A percentile compares a stretch with the other conserved stretches of the same genome.
Conservation (phyloP, 345 rosid species). For the Aurinia saxatilis region DNA sequence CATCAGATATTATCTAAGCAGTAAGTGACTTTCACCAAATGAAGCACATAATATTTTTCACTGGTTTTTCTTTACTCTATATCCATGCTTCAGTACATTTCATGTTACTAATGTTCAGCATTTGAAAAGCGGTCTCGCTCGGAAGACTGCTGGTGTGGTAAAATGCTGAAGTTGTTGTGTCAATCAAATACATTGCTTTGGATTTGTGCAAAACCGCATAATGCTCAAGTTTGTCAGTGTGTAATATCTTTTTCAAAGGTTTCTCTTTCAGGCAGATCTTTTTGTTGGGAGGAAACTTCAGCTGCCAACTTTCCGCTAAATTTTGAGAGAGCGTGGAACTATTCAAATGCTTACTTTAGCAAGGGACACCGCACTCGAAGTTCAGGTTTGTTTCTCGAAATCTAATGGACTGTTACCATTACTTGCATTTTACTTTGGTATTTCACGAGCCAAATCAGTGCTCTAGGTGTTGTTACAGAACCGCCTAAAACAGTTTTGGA, state of each 20-base stretch:
- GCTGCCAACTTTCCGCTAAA: conserved; percentile 83
- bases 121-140: conserved; percentile 49
- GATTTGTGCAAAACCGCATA: conserved; percentile 50
- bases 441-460: conserved; percentile 11
- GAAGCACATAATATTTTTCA: not conserved
- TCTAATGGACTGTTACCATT: not conserved
- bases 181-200: conserved; percentile 49
- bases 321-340: conserved; percentile 81
- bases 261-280: conserved; percentile 89
- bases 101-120: conserved; percentile 95
- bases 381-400: conserved; percentile 64
- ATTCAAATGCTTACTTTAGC: conserved; percentile 87
- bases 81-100: conserved; percentile 32
- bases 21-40: conserved; percentile 35
- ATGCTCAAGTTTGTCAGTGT: conserved; percentile 47
- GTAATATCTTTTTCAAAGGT: conserved; percentile 46
- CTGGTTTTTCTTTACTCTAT: not conserved
- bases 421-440: not conserved
- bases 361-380: conserved; percentile 86
- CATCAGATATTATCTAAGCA: conserved; percentile 80
- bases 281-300: conserved; percentile 76
- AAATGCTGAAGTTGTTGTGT: conserved; percentile 50
- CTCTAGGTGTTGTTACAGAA: too few relatives aligned
- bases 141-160: conserved; percentile 29
- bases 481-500: too few relatives aligned